A percentile compares a stretch with the other conserved stretches of the same genome.
phyloP scores from a whole-genome alignment of 257 asterid species.

The Nicotiana otophora region DNA sequence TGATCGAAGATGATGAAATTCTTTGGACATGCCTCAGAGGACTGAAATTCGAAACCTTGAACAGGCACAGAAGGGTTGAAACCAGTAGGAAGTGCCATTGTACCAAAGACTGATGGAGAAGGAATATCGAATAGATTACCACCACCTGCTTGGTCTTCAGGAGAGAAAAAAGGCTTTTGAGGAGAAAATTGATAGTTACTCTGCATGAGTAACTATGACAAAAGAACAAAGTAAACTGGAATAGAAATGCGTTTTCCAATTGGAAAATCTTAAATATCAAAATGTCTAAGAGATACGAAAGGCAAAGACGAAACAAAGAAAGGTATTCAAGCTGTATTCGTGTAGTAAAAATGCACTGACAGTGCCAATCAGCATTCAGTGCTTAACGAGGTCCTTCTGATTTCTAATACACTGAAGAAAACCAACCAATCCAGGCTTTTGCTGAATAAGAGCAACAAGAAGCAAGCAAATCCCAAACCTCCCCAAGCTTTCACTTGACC shows the following conservation, averaged over 20 bases:
- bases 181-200: conserved; percentile 34
- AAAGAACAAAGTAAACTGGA: background rate
- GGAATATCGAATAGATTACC: conserved; percentile 33
- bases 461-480: conserved; percentile 9
- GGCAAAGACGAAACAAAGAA: background rate
- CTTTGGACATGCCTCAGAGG: conserved; percentile 61
- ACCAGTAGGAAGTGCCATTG: conserved; percentile 27
- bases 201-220: conserved; percentile 40
- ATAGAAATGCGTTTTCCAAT: conserved; percentile 14
- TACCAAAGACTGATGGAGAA: conserved; percentile 29
- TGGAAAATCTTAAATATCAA: background rate
- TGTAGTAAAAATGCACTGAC: conserved; percentile 11
- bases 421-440: conserved; percentile 6
- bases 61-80: conserved; percentile 29
- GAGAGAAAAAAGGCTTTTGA: conserved; percentile 32
- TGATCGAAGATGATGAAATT: conserved; percentile 67
- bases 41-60: conserved; percentile 37
- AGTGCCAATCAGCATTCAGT: conserved; percentile 4
- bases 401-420: conserved; percentile 8
- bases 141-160: conserved; percentile 33
- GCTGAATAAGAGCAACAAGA: conserved; percentile 19
- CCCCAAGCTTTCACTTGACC: conserved; percentile 8
- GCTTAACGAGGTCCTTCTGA: conserved; percentile 9
- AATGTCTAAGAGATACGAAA: conserved; percentile 11
- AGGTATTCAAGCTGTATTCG: conserved; percentile 34